phyloP scores from a whole-genome alignment of 257 asterid species.

The Solanum chaucha region DNA sequence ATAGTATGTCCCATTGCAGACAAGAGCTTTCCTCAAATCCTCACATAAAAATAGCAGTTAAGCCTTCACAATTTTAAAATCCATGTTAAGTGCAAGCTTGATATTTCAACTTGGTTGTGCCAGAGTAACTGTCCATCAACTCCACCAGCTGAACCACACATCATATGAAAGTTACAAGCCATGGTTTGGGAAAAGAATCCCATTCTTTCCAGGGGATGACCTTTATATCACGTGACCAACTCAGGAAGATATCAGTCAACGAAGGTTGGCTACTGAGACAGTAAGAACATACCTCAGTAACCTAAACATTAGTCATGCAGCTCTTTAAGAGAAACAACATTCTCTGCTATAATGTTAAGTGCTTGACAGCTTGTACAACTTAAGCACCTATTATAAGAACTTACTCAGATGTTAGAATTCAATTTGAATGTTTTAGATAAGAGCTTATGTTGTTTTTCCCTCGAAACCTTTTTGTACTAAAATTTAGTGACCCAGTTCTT shows the following conservation, averaged over 20 bases:
- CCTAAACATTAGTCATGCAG: not conserved
- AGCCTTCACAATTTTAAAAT: not conserved
- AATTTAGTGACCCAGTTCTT: not conserved
- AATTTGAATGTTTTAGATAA: not conserved
- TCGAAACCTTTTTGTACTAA: not conserved
- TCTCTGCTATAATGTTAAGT: not conserved
- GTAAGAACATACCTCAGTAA: not conserved
- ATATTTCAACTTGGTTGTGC: not conserved
- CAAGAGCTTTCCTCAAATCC: not conserved
- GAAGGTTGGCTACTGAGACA: not conserved
- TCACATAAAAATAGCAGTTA: not conserved
- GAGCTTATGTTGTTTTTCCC: not conserved
- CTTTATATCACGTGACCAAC: not conserved
- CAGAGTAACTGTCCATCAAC: not conserved
- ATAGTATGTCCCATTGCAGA: not conserved
- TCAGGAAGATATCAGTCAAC: not conserved
- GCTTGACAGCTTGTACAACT: not conserved
- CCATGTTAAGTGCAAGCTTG: not conserved
- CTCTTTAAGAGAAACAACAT: not conserved
- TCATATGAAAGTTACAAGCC: not conserved
- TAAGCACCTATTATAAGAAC: not conserved
- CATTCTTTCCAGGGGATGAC: not conserved
- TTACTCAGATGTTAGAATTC: not conserved
- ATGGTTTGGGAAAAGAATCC: not conserved
- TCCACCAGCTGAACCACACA: not conserved